These are phyloP conservation scores for Phytopythium aichiense DNA, from an alignment of 352 stramenopile genomes.

Conservation along the genomic window DNA sequence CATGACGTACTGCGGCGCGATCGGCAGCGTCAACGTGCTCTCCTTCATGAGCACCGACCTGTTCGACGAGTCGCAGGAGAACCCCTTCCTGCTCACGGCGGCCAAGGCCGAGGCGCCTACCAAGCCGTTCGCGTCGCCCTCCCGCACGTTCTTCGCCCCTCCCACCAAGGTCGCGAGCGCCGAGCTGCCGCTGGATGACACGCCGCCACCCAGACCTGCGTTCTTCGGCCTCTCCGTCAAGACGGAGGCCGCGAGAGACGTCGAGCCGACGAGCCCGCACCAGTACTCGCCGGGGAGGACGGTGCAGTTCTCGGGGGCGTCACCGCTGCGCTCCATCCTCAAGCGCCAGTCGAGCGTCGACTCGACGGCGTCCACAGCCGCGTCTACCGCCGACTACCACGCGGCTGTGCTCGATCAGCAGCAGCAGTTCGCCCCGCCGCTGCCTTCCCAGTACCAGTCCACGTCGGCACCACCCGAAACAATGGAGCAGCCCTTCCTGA, in stretches of 20 bases:
- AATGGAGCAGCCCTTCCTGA: not conserved
- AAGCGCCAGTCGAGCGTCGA: slow-evolving; percentile 40
- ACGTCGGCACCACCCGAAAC: not conserved
- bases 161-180: slow-evolving; percentile 6
- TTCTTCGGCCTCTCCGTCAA: slow-evolving; percentile 4
- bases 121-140: not conserved
- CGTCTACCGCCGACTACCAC: slow-evolving; percentile 23
- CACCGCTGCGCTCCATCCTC: slow-evolving; percentile 33
- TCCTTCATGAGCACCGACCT: slow-evolving; percentile 66
- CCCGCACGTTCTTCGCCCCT: not conserved
- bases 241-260: slow-evolving; percentile 1
- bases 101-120: slow-evolving; percentile 1
- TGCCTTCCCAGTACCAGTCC: not conserved
- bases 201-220: slow-evolving; percentile 6
- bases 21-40: slow-evolving; percentile 65
- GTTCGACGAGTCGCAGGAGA: slow-evolving; percentile 72
- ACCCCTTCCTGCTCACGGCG: slow-evolving; percentile 49
- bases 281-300: slow-evolving; percentile 19
- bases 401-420: not conserved
- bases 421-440: not conserved
- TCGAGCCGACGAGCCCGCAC: not conserved
- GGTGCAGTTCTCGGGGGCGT: slow-evolving; percentile 26
- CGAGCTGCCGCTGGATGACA: slow-evolving; percentile 42
- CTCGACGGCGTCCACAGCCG: slow-evolving; percentile 34
- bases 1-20: slow-evolving; percentile 54